Percentiles rank a stretch among this genome's conserved stretches.
Evolutionary conservation across 805 yeast genomes (phyloP).

Genomic region (Yarrowia sp.): DNA sequence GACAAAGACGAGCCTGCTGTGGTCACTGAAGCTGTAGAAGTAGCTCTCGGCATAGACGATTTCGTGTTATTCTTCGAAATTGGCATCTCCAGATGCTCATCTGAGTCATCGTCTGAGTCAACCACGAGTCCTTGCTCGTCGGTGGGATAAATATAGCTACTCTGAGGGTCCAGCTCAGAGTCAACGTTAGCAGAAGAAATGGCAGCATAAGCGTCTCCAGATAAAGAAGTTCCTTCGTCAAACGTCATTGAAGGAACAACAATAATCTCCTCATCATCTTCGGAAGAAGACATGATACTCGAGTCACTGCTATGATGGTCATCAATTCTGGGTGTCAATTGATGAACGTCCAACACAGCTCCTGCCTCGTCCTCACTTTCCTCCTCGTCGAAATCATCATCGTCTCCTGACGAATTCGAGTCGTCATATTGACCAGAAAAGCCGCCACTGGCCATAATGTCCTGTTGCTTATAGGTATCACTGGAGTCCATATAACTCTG

Average conservation of each 20-base stretch:
- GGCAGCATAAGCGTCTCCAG: conserved; percentile 20
- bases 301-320: conserved; percentile 29
- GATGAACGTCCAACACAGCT: background rate
- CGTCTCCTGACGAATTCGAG: conserved; percentile 37
- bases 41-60: conserved; percentile 18
- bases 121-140: conserved; percentile 43
- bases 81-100: conserved; percentile 40
- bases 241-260: conserved; percentile 9
- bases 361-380: conserved; percentile 16
- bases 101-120: conserved; percentile 43
- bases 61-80: conserved; percentile 39
- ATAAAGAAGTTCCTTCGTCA: conserved; percentile 23
- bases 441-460: conserved; percentile 17
- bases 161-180: conserved; percentile 39
- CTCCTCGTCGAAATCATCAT: conserved; percentile 37
- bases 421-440: conserved; percentile 34
- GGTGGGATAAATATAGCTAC: conserved; percentile 1
- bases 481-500: conserved; percentile 34
- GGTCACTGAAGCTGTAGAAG: conserved; percentile 25
- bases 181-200: conserved; percentile 36
- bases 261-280: conserved; percentile 40
- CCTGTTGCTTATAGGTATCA: conserved; percentile 24
- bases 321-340: conserved; percentile 29
- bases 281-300: conserved; percentile 43
- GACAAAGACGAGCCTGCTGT: conserved; percentile 27